Percentiles rank a stretch among this genome's conserved stretches.
Evolutionary conservation across 208 protist species (phyloP).

Genomic region (Crithidia brevicula): DNA sequence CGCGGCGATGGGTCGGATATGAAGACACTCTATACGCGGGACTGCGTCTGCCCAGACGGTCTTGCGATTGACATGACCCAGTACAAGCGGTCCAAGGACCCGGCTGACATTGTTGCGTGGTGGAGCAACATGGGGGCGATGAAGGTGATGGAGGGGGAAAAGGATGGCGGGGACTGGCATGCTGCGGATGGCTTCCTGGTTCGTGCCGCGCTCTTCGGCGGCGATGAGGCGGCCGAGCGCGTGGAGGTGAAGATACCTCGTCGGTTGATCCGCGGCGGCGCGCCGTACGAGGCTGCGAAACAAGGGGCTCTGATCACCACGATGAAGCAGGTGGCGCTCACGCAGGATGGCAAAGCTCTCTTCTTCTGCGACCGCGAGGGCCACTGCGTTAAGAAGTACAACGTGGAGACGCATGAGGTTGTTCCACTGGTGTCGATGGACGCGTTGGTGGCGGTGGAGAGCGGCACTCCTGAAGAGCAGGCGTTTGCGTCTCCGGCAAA

Average conservation of each 20-base stretch:
- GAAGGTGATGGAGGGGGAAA: slow-evolving; percentile 20
- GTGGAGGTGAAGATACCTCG: slow-evolving; percentile 27
- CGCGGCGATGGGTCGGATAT: slow-evolving; percentile 31
- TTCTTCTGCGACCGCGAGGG: slow-evolving; percentile 60
- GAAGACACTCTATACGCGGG: slow-evolving; percentile 22
- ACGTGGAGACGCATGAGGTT: slow-evolving; percentile 41
- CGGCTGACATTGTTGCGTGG: slow-evolving; percentile 32
- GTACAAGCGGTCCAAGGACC: slow-evolving; percentile 26
- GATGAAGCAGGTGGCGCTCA: slow-evolving; percentile 44
- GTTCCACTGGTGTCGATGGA: slow-evolving; percentile 43
- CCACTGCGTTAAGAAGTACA: slow-evolving; percentile 56
- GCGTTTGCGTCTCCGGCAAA: slow-evolving; percentile 5
- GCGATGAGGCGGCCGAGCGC: slow-evolving; percentile 21
- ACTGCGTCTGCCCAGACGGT: slow-evolving; percentile 44
- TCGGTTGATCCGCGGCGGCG: slow-evolving; percentile 10
- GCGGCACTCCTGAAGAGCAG: slow-evolving; percentile 10
- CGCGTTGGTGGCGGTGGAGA: slow-evolving; percentile 23
- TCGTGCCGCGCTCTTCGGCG: slow-evolving; percentile 26
- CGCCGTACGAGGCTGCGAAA: not conserved
- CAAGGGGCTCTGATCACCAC: slow-evolving; percentile 39
- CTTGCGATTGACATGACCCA: slow-evolving; percentile 36
- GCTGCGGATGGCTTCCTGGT: slow-evolving; percentile 34
- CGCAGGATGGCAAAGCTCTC: slow-evolving; percentile 26
- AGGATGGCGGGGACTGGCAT: slow-evolving; percentile 40
- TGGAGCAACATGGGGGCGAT: slow-evolving; percentile 42